Base-by-base conservation (phyloP, 192 early-diverging fungal genomes). In the Backusella morwellensis region DNA sequence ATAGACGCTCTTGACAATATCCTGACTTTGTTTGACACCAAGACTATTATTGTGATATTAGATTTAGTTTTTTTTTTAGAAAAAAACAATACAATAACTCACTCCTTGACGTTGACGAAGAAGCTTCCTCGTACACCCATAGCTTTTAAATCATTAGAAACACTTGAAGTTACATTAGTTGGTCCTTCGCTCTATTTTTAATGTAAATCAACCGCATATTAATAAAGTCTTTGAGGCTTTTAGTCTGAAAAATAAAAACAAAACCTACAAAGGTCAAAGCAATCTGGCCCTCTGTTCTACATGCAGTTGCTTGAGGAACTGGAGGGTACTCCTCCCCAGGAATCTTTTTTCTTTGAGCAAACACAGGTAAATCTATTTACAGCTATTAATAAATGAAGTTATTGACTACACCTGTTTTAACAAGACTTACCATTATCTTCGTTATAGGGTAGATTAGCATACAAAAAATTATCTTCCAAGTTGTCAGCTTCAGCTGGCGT, bases 1-100 rank as follows among this genome's bases (percentile, higher is more conserved):
- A 71, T 86, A 86, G 66, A 80, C 78, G 34, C 78, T 83, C n/a
- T 81, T 82, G 44, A 81, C 78, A 29, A 86, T 77, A 5, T 76
- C 78, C 2, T 83, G 80, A 34, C 78, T 82, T 70, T 86, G 85
- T 75, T 84, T 81, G 59, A 79, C 75, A 29, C 35, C 35, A 84
- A 83, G 47, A 84, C 73, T 80, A 79, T 81, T 6, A 80, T 82
- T 1, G 80, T 70, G 21, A 38, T 15, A n/a, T 40, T 23, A 70
- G 35, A 12, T 41, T 70, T 26, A 38, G 1, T 41, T 17, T 40
- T 40, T 38, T 38, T 12, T 38, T 14, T 63, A 63, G 4, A 29
- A 63, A 4, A 63, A 11, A 63, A n/a, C n/a, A 23, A 63, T 63
- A 12, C 36, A 7, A 0, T 0, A 38, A 70, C 35, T 32, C n/a